Base-by-base conservation (phyloP, 768 basidiomycete species). In the Leucosporidium yakuticum region DNA sequence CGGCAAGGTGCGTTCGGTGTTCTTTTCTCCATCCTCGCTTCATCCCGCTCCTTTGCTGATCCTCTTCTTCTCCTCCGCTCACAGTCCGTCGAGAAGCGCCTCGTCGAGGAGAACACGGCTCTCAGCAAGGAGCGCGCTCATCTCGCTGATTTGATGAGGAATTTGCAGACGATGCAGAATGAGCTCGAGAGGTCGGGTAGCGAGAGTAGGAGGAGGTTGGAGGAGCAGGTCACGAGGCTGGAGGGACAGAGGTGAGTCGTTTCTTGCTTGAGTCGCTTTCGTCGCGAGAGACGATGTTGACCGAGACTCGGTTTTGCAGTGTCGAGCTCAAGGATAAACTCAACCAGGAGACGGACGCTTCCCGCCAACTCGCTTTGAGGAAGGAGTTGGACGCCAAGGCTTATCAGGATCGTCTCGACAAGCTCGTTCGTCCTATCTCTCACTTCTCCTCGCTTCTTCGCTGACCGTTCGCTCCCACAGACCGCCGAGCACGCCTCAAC, bases 101-200 rank as follows among this genome's bases (percentile, higher is more conserved):
- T 98, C 20, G 84, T 88, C 4, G 87, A 91, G 58, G 92, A 97
- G 78, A 93, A 96, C 79, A 86, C 86, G 77, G 83, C 82, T 0
- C 81, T 96, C 6, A 81, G 88, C 20, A 81, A 87, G 74, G 94
- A 96, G 75, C 86, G 91, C 15, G 87, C 91, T 0, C 88, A 89
- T 68, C 82, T 96, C 4, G 86, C 90, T 3, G 90, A 93, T 76
- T 82, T 96, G 32, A 91, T 95, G 85, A 81, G 83, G 31, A 94
- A 90, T 76, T 86, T 95, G 29, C 91, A 93, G 79, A 88, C 85
- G 75, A 91, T 96, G 86, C 90, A 91, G 74, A 85, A 85, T 64
- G 94, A 96, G 73, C 82, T 90, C 11, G 91, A 94, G 76, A 84
- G 86, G 60, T 88, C 88, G 0, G 86, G 87, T 9, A 86, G 88